Percentiles rank a stretch among this genome's conserved stretches.
Conservation (phyloP, 768 basidiomycete genomes). For the Psilocybe tampanensis region DNA sequence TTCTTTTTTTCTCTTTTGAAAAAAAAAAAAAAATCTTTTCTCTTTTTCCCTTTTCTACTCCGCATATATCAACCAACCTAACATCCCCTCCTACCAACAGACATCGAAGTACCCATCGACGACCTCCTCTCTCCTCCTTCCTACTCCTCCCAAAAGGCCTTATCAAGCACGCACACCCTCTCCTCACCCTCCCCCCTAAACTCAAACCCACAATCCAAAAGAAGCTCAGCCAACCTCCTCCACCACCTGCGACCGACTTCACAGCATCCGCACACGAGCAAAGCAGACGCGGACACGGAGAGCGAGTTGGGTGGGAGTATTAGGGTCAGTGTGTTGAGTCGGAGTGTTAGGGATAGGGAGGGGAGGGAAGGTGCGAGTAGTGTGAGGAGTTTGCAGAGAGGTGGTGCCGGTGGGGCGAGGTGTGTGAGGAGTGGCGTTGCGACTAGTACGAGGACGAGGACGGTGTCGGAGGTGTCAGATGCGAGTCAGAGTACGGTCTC, state of each 20-base stretch:
- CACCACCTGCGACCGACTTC: constrained; percentile 29
- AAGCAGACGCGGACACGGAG: constrained; percentile 43
- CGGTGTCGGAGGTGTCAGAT: constrained; percentile 14
- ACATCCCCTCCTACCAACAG: constrained; percentile 35
- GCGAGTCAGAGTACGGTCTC: constrained; percentile 17
- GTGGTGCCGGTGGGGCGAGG: constrained; percentile 16
- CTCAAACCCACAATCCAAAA: not conserved
- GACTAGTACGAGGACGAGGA: constrained; percentile 8
- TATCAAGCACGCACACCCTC: constrained; percentile 7
- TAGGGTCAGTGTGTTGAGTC: constrained; percentile 44
- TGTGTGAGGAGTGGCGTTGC: constrained; percentile 8
- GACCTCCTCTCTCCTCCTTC: constrained; percentile 56
- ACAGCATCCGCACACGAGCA: constrained; percentile 33
- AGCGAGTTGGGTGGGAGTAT: constrained; percentile 45
- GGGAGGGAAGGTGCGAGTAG: constrained; percentile 4
- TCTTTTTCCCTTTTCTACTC: not conserved
- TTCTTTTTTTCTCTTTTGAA: not conserved
- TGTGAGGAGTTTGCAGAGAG: constrained; percentile 7
- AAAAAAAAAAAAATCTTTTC: not conserved
- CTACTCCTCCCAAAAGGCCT: constrained; percentile 16
- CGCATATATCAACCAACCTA: not conserved
- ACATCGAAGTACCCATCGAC: constrained; percentile 78
- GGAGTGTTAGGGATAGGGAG: constrained; percentile 4
- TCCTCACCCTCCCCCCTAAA: no score
- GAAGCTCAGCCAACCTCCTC: not conserved